These are phyloP conservation scores for Stenocarpella maydis DNA, from an alignment of 2,329 filamentous ascomycete species.

Conservation along the genomic window DNA sequence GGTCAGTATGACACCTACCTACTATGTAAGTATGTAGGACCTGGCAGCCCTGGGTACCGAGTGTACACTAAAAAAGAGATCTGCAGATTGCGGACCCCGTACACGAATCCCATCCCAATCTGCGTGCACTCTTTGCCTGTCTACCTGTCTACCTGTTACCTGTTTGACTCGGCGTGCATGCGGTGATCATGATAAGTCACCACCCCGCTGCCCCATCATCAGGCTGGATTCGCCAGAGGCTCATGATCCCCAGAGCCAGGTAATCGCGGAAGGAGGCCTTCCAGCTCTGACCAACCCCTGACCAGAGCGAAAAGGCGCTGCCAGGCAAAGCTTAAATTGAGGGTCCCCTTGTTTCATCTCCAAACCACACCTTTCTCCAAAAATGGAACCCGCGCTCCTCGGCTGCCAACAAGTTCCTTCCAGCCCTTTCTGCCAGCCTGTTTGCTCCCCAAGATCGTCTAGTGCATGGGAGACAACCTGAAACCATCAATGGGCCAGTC, in stretches of 20 bases:
- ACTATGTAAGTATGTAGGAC: too few species aligned
- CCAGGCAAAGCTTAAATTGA: conserved; percentile 25
- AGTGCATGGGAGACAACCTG: background rate
- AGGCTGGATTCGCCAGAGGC: background rate
- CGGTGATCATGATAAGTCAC: too few species aligned
- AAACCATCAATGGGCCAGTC: background rate
- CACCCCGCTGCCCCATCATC: background rate
- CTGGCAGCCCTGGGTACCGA: too few species aligned
- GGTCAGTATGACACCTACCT: background rate
- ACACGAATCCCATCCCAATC: conserved; percentile 22
- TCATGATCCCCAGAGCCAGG: conserved; percentile 6
- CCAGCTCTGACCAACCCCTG: too few species aligned
- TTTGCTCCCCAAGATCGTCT: background rate
- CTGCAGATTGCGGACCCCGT: conserved; percentile 8
- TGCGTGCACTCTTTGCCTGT: too few species aligned
- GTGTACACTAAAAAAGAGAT: too few species aligned
- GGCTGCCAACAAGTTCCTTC: too few species aligned
- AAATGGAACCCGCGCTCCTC: conserved; percentile 16
- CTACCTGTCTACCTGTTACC: too few species aligned
- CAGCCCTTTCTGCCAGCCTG: too few species aligned
- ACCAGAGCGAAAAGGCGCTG: background rate
- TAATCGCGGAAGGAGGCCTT: too few species aligned
- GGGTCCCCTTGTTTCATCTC: conserved; percentile 23
- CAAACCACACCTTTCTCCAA: conserved; percentile 24
- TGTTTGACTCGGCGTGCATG: too few species aligned